These are phyloP conservation scores for Boletus fagicola DNA, from an alignment of 768 basidiomycete species.

Conservation along the genomic window DNA sequence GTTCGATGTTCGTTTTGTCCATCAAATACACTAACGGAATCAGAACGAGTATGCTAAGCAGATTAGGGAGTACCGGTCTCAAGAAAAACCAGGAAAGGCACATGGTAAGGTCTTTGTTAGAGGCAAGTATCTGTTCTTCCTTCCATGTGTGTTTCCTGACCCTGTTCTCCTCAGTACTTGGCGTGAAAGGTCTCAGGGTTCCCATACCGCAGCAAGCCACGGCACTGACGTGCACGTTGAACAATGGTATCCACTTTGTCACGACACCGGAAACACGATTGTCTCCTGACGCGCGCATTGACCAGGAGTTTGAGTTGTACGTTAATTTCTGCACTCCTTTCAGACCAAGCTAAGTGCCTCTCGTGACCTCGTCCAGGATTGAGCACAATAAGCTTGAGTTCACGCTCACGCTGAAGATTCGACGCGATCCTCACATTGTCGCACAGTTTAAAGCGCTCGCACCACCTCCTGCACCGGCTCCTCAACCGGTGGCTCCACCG, in stretches of 20 bases:
- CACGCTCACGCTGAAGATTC: conserved; percentile 83
- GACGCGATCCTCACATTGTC: conserved; percentile 81
- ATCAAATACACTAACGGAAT: background rate
- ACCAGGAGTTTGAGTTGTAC: conserved; percentile 90
- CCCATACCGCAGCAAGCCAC: conserved; percentile 80
- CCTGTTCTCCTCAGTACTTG: conserved; percentile 53
- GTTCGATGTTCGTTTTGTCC: conserved; percentile 18
- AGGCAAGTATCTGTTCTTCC: conserved; percentile 45
- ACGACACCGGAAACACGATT: conserved; percentile 80
- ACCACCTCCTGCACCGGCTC: conserved; percentile 46
- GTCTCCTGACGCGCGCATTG: conserved; percentile 57
- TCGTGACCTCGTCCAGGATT: conserved; percentile 62
- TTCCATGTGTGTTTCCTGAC: background rate
- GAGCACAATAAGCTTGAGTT: conserved; percentile 96
- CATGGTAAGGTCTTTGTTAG: conserved; percentile 94
- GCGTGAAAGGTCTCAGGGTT: conserved; percentile 67
- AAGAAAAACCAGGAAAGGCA: conserved; percentile 75
- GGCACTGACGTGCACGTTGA: conserved; percentile 79
- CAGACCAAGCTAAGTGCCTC: background rate
- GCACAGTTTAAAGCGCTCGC: conserved; percentile 68
- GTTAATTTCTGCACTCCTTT: conserved; percentile 28
- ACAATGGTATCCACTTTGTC: conserved; percentile 96
- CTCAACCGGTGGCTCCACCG: conserved; percentile 44
- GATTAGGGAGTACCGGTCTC: conserved; percentile 74
- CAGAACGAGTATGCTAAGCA: conserved; percentile 95